Evolutionary conservation across 768 basidiomycete genomes (phyloP).

Genomic region (Trametes sanguinea): DNA sequence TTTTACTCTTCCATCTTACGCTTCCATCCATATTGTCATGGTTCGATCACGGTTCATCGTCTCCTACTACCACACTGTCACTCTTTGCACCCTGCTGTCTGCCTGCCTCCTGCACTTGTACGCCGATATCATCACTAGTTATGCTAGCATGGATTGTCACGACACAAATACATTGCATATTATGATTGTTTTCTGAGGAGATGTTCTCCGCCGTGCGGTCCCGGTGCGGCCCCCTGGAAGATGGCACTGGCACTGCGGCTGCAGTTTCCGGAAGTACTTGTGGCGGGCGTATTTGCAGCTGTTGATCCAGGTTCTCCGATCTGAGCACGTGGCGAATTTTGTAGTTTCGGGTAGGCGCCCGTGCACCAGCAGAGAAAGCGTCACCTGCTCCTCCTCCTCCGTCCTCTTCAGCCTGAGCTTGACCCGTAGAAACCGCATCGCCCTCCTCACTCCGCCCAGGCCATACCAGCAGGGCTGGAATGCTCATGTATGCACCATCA

Average conservation of each 20-base stretch:
- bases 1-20: neutral
- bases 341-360: neutral
- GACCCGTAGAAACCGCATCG: neutral
- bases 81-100: constrained; percentile 9
- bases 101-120: constrained; percentile 12
- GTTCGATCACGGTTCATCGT: neutral
- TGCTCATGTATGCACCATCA: constrained; percentile 45
- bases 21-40: neutral
- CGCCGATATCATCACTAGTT: constrained; percentile 11
- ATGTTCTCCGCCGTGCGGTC: neutral
- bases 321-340: constrained; percentile 27
- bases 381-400: neutral
- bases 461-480: constrained; percentile 25
- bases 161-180: constrained; percentile 6
- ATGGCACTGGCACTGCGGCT: neutral
- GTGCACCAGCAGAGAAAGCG: neutral
- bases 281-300: constrained; percentile 9
- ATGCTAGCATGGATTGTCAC: constrained; percentile 16
- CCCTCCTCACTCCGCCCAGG: constrained; percentile 4
- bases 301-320: constrained; percentile 11
- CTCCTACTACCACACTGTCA: neutral
- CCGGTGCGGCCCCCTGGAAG: neutral
- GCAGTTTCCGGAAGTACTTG: neutral
- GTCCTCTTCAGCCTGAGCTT: neutral
- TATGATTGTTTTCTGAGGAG: neutral